Conservation (phyloP, 176 grass and related monocot species). For the Raddia guianensis region DNA sequence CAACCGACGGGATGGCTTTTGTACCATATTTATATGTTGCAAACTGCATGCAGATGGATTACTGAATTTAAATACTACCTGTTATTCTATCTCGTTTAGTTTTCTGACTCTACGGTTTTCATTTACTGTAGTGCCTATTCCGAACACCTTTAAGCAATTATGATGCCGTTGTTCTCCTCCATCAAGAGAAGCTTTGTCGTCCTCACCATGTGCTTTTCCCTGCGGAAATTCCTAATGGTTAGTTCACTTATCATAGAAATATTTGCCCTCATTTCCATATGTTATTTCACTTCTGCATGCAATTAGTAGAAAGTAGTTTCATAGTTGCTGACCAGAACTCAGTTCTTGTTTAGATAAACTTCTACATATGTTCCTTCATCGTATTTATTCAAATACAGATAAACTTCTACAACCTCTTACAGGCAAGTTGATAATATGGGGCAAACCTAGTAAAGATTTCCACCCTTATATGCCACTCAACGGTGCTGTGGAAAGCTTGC, state of each 20-base stretch:
- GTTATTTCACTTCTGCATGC: conserved; percentile 12
- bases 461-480: conserved; percentile 60
- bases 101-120: not conserved
- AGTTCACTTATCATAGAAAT: conserved; percentile 22
- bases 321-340: conserved; percentile 7
- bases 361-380: not conserved
- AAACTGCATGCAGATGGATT: too few species aligned
- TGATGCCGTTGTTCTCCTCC: conserved; percentile 86
- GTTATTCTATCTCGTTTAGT: conserved; percentile 23
- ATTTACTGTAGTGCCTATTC: conserved; percentile 64
- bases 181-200: conserved; percentile 68
- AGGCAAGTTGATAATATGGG: conserved; percentile 74
- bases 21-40: too few species aligned
- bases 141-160: conserved; percentile 93
- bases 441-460: conserved; percentile 86
- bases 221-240: conserved; percentile 66
- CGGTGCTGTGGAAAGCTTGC: conserved; percentile 51
- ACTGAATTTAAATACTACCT: too few species aligned
- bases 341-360: conserved; percentile 18
- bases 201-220: conserved; percentile 82
- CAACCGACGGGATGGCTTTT: too few species aligned
- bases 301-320: not conserved
- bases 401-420: conserved; percentile 30
- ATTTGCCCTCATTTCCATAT: not conserved
- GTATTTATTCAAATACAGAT: conserved; percentile 34